Evolutionary conservation across 768 basidiomycete genomes (phyloP), one percentile per base, ranked within the genome.

Genomic region (Lactarius deliciosus): DNA sequence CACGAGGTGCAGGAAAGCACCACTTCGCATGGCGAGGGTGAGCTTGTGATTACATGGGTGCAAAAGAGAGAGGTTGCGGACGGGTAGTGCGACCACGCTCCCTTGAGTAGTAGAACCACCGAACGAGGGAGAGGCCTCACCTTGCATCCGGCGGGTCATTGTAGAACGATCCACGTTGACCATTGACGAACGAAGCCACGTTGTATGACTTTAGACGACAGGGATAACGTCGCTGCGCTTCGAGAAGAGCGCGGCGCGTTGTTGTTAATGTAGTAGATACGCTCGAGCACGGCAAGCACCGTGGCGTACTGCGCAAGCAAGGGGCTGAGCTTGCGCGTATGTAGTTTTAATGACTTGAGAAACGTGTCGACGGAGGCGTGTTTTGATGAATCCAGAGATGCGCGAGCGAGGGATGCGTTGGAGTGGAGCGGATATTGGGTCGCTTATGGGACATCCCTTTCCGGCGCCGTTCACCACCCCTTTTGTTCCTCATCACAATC

Each of bases 201-300:
- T 73, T 61, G 63, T 74, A 59, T n/a, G 71, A 71, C n/a, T 72
- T 66, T 10, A 79, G 66, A 25, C 78, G 70, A 11, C 76, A 75
- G 25, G 80, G 80, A 70, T 82, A 84, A 62, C 85, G 81, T 67
- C 28, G 28, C 28, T 28, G 28, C 28, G 28, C 28, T 28, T 28
- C 28, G 28, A 28, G 28, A 28, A 28, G 28, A 28, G 28, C 28
- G 28, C 28, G 28, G 28, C 28, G 28, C 28, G 28, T 28, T 28
- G 28, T 28, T 91, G 69, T 85, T 86, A 71, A 90, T 91, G 77
- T 93, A 94, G 74, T 87, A 87, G 2, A 92, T 73, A 66, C 88
- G 80, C 70, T 87, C 85, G 40, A 92, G 78, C 22, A 90, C 75
- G 60, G 82, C 82, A 6, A 85, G 74, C 71, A 91, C 89, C 30